These are phyloP conservation scores for Musa itinerans DNA, from an alignment of 176 grass and related monocot species.

Conservation along the genomic window DNA sequence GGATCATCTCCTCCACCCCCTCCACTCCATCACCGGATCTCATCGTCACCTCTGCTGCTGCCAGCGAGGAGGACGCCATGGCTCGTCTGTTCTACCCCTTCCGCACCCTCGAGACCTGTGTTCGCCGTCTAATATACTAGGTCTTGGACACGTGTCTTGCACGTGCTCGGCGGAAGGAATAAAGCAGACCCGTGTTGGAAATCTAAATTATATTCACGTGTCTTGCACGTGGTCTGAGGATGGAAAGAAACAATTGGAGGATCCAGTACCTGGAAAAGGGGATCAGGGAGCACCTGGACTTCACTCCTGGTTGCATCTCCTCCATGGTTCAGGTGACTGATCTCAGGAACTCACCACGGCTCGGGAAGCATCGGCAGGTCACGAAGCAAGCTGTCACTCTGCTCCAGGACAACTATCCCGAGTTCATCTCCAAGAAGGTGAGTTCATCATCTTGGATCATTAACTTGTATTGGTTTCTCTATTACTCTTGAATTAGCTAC, in stretches of 20 bases:
- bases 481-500: background rate
- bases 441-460: background rate
- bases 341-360: conserved; percentile 85
- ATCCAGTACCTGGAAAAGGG: conserved; percentile 92
- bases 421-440: conserved; percentile 99
- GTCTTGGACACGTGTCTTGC: background rate
- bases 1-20: conserved; percentile 64
- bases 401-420: conserved; percentile 95
- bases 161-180: background rate
- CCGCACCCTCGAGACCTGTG: background rate
- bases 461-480: too few species aligned
- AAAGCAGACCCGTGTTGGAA: background rate
- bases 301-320: conserved; percentile 54
- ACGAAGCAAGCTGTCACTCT: conserved; percentile 71
- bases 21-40: conserved; percentile 16
- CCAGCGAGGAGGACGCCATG: conserved; percentile 19
- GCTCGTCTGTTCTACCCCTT: background rate
- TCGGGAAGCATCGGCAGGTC: conserved; percentile 86
- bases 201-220: background rate
- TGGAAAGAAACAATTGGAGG: conserved; percentile 32
- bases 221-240: background rate
- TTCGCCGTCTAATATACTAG: background rate
- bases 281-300: conserved; percentile 68
- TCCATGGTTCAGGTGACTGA: conserved; percentile 98
- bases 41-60: conserved; percentile 1